Base-by-base conservation (phyloP, 2,329 filamentous ascomycete species). In the Epichloe typhina region DNA sequence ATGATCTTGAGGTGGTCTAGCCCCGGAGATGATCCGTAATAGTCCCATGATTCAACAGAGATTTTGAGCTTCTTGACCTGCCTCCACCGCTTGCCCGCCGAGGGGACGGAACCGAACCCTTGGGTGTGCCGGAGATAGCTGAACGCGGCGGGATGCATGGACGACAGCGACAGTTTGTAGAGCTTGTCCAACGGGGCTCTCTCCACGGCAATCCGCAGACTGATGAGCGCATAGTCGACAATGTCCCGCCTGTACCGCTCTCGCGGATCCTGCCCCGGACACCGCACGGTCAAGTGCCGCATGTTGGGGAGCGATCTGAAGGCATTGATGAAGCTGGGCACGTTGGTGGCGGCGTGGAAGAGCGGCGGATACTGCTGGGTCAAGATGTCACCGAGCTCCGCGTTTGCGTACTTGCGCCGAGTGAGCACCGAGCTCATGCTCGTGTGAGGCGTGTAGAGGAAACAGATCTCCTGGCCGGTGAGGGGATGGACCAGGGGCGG, bases 191-290 rank as follows among this genome's bases (percentile, higher is more conserved):
- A 69, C 1, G 82, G 79, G 9, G 83, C 79, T 50, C 83, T 78
- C 69, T 95, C 89, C 33, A 94, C 69, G 12, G 89, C 84, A 56
- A 95, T 88, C 56, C 88, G 84, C 50, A 95, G 70, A 56, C 87
- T 93, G 63, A 94, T 88, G 54, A 95, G 80, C 4, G 88, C 88
- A 62, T 93, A 95, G 72, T 95, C 89, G 53, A 95, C 86, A 46
- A 84, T 81, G 64, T 82, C 83, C 46, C 87, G 79, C 38, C 88
- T 78, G 62, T 89, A 88, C 43, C 84, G 75, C 63, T 88, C 82
- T 38, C 75, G 70, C 15, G 80, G 72, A 53, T 82, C 73, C 64
- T 89, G 84, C 38, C 81, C 84, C 5, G 86, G 86, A 58, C 87
- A 93, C 54, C 80, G 82, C 62, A 95, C 77, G 46, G 79, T 84